Base-by-base conservation (phyloP, 768 basidiomycete genomes). In the Clavaria fumosa region DNA sequence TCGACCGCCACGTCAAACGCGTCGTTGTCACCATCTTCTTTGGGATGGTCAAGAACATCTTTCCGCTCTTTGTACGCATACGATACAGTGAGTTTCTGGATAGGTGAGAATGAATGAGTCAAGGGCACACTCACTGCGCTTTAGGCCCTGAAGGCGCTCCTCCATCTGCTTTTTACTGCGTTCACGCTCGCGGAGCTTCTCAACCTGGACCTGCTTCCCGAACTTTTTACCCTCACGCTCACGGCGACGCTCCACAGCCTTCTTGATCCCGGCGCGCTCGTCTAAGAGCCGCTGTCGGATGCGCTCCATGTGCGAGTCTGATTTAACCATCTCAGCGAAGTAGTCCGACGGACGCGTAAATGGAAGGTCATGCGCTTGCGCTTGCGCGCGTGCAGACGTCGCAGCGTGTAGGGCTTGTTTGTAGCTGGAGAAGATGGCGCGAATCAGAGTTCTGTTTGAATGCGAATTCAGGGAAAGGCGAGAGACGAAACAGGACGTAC, bases 281-380 rank as follows among this genome's bases (percentile, higher is more conserved):
- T 97, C 84, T 19, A 97, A 67, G 18, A 97, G 58, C 12, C 80
- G 74, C 44, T 88, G 79, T 38, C 95, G 80, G 47, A 97, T 84
- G 42, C 89, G 76, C 54, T 95, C 89, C 95, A 99, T 99, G 59
- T 99, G 95, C 5, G 82, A 64, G 49, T 99, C 95, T 22, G 78
- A 79, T 58, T 97, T 96, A 47, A 96, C 81, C 93, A 97, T 97
- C 60, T 97, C 93, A 17, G 93, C 93, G 46, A 93, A 97, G 56
- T 90, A 97, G 58, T 96, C 93, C 0, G 73, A 48, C 0, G 95
- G 95, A 10, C 93, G 80, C 7, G 84, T 81, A 60, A 95, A 97
- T 0, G 90, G 77, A 42, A 89, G 63, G 17, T 75, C 70, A 53
- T 78, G 69, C 48, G 83, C 78, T 9, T 68, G 59, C n/a, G 85